These are phyloP conservation scores for Cutaneotrichosporon sp. DNA, from an alignment of 1,284 basidiomycete genomes.

Conservation along the genomic window DNA sequence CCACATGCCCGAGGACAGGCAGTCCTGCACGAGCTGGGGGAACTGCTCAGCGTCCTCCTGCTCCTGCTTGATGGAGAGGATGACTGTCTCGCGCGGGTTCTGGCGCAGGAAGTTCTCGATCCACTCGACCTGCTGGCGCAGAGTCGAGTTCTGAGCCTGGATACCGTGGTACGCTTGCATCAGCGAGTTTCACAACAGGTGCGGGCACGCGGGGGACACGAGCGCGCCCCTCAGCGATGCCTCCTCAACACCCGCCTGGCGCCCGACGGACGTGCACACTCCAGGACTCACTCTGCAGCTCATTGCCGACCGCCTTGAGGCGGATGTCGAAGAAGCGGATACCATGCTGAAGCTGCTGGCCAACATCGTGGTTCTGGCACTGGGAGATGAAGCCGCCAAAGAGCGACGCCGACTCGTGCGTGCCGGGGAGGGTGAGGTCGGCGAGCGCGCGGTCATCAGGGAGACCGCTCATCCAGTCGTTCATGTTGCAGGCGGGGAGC, in stretches of 20 bases:
- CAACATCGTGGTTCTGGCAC: conserved; percentile 50
- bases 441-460: conserved; percentile 24
- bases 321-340: conserved; percentile 80
- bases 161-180: conserved; percentile 69
- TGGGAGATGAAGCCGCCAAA: conserved; percentile 40
- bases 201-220: no score
- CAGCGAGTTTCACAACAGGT: not conserved
- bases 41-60: conserved; percentile 58
- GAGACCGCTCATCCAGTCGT: conserved; percentile 17
- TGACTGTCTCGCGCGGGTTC: conserved; percentile 67
- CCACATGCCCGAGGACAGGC: conserved; percentile 69
- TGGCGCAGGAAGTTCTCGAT: conserved; percentile 67
- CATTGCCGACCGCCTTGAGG: conserved; percentile 64
- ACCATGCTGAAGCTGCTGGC: conserved; percentile 54
- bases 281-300: conserved; percentile 45
- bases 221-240: no score
- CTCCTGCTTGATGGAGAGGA: conserved; percentile 87
- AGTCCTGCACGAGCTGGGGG: conserved; percentile 66
- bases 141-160: conserved; percentile 65
- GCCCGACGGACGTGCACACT: not conserved
- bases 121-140: conserved; percentile 61
- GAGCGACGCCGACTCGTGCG: conserved; percentile 21
- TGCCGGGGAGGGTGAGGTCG: conserved; percentile 21
- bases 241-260: no score
- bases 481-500: conserved; percentile 11